phyloP scores from a whole-genome alignment of 129 eudicot species.

The Oenanthe sinensis region DNA sequence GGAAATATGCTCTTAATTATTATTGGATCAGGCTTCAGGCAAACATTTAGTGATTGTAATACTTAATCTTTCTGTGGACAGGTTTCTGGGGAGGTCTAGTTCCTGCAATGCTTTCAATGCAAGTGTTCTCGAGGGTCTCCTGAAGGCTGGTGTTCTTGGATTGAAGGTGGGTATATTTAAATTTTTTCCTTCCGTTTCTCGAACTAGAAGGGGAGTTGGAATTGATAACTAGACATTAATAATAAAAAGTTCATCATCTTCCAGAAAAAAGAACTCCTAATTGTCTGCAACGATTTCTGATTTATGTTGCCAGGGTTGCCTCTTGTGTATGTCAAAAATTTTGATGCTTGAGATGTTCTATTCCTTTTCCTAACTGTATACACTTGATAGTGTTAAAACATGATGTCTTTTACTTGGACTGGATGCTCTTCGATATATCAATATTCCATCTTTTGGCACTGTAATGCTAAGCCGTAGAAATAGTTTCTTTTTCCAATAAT shows the following conservation, averaged over 20 bases:
- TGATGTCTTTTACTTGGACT: not conserved
- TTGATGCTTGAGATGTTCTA: not conserved
- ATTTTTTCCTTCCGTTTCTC: not conserved
- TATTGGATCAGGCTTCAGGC: not conserved
- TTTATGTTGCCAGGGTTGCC: not conserved
- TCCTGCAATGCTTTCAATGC: conserved; percentile 85
- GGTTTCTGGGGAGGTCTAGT: conserved; percentile 99
- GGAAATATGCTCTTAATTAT: conserved; percentile 36
- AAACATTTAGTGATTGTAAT: not conserved
- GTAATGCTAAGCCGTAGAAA: not conserved
- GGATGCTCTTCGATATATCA: not conserved
- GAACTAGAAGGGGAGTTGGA: not conserved
- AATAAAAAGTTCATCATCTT: not conserved
- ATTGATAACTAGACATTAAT: not conserved
- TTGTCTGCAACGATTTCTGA: not conserved
- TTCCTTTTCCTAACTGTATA: not conserved
- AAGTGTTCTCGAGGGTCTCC: conserved; percentile 62
- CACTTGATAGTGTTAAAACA: not conserved
- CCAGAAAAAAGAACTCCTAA: not conserved
- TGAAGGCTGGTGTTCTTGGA: conserved; percentile 90
- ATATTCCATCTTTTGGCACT: not conserved
- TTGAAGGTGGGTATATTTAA: conserved; percentile 59
- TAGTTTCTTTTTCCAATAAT: not conserved
- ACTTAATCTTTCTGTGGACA: conserved; percentile 18
- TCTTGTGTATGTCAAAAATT: not conserved